These are phyloP conservation scores for Rhododendron kiyosumense DNA, from an alignment of 148 eudicot genomes.

Conservation along the genomic window DNA sequence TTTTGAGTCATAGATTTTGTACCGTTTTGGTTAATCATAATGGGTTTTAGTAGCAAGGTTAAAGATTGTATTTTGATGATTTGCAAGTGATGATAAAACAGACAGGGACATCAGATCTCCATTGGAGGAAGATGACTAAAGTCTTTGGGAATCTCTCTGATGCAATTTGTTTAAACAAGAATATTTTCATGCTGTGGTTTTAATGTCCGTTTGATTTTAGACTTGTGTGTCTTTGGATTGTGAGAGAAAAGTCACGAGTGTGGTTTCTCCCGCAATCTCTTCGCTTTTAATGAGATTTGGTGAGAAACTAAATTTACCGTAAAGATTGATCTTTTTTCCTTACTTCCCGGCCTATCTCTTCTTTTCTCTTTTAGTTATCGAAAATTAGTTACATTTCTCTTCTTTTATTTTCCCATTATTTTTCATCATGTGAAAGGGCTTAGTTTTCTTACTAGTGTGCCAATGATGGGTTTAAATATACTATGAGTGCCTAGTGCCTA, in stretches of 20 bases:
- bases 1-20: neutral
- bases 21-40: neutral
- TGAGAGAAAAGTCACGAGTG: neutral
- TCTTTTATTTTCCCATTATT: neutral
- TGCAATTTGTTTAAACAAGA: slow-evolving; percentile 8
- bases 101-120: slow-evolving; percentile 34
- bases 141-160: slow-evolving; percentile 40
- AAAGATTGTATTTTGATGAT: neutral
- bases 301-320: neutral
- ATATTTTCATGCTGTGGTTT: neutral
- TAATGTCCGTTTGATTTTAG: neutral
- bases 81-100: slow-evolving; percentile 31
- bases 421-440: neutral
- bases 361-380: neutral
- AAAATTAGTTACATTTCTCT: neutral
- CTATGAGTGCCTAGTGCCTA: slow-evolving; percentile 1
- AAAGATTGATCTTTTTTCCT: neutral
- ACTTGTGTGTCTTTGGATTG: neutral
- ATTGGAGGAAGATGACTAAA: slow-evolving; percentile 17
- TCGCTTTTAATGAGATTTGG: neutral
- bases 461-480: slow-evolving; percentile 13
- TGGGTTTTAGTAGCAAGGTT: neutral
- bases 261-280: neutral
- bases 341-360: neutral
- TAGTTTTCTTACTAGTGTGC: neutral